Base-by-base conservation (phyloP, 352 stramenopile genomes). In the Pythium sukuiense region DNA sequence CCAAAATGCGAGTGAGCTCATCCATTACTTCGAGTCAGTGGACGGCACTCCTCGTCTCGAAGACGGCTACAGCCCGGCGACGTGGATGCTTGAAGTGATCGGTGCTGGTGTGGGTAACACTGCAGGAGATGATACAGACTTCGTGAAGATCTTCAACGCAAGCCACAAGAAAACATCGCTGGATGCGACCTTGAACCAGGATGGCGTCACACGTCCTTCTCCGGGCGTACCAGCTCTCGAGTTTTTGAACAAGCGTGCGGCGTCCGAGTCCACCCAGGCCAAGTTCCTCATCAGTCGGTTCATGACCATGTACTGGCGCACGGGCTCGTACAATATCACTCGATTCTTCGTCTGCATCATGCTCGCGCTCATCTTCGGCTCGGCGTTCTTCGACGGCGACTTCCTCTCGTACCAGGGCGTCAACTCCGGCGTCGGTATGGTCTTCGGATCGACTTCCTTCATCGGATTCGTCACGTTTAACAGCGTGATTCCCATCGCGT, bases 361-460 rank as follows among this genome's bases (percentile, higher is more conserved):
- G 1, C 79, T 93, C 54, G 81, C 78, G 6, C 61, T 93, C 14
- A 65, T 94, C 27, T 77, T 94, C n/a, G 79, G 72, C 26, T 37
- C 81, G 6, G 72, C 88, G 16, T 92, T 82, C 53, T n/a, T 66
- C 20, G 29, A 61, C 20, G 29, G 54, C 30, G 48, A 79, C n/a
- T 74, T 69, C 52, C 16, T 11, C 6, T 63, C 70, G 20, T 76
- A 67, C 56, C 57, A 59, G 24, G 67, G 67, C 7, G 29, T 72
- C 52, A 75, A 70, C 39, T 26, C 43, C 6, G 74, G 72, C 35
- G 59, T 93, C 18, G 79, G 81, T 24, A 76, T 92, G 6, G 80
- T 93, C 39, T 96, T 90, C 69, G 67, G 81, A 0, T 74, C 77
- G 2, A 83, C 86, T 3, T 26, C 86, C 48, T 95, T 96, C 58